Evolutionary conservation across 495 filamentous ascomycete genomes (phyloP).

Genomic region (Hypoxylon crocopeplum): DNA sequence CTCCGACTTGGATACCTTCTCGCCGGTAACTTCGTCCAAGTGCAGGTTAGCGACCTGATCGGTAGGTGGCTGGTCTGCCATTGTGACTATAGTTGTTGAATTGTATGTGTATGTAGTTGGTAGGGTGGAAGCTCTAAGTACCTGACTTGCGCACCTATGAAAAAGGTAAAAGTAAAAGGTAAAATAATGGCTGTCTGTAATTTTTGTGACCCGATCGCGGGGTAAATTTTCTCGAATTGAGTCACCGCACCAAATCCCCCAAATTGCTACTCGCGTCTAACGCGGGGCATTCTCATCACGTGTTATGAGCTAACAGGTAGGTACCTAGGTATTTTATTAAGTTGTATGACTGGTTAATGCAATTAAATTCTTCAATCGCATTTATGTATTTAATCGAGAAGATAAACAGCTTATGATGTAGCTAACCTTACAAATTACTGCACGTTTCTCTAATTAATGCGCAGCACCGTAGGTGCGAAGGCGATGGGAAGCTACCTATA

Average conservation of each 20-base stretch:
- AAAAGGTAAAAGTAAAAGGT: too few relatives aligned
- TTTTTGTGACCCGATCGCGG: constrained; percentile 26
- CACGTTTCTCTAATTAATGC: too few relatives aligned
- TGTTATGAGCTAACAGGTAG: background rate
- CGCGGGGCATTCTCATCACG: constrained; percentile 8
- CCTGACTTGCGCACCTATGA: too few relatives aligned
- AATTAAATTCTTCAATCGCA: too few relatives aligned
- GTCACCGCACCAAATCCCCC: constrained; percentile 19
- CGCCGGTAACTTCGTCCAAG: constrained; percentile 84
- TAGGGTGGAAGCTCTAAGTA: too few relatives aligned
- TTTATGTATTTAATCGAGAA: too few relatives aligned
- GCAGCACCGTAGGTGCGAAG: too few relatives aligned
- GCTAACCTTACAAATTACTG: too few relatives aligned
- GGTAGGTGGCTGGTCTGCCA: constrained; percentile 32
- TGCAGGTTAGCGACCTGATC: constrained; percentile 76
- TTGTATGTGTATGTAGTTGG: background rate
- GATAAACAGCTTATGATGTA: too few relatives aligned
- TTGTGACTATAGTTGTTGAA: background rate
- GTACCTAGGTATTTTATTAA: background rate
- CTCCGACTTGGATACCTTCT: constrained; percentile 85
- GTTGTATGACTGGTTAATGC: too few relatives aligned
- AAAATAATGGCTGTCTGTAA: background rate
- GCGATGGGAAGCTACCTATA: too few relatives aligned
- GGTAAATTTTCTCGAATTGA: constrained; percentile 32
- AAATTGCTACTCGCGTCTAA: constrained; percentile 12